phyloP scores from a whole-genome alignment of 1,284 basidiomycete species.

The Cryptococcus floricola region DNA sequence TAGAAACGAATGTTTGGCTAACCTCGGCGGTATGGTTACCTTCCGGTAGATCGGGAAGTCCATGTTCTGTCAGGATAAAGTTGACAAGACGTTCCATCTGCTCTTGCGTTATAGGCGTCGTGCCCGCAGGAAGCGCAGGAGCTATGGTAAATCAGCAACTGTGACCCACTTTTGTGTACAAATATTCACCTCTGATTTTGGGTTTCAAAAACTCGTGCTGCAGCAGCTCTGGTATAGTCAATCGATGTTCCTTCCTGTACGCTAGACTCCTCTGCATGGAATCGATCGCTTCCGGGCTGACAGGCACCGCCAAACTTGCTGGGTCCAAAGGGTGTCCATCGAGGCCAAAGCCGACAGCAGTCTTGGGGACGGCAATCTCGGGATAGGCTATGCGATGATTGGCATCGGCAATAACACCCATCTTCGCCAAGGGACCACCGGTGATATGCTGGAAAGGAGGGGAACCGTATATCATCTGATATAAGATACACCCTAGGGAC shows the following conservation, averaged over 20 bases:
- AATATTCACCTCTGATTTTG: slow-evolving; percentile 11
- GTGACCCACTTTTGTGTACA: not conserved
- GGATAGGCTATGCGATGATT: slow-evolving; percentile 53
- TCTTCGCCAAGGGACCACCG: slow-evolving; percentile 61
- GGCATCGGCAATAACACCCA: slow-evolving; percentile 55
- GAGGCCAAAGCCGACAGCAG: slow-evolving; percentile 26
- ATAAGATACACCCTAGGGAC: slow-evolving; percentile 94
- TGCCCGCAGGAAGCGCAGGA: slow-evolving; percentile 26
- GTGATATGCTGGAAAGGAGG: slow-evolving; percentile 86
- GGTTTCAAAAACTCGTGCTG: slow-evolving; percentile 49
- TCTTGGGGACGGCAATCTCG: slow-evolving; percentile 42
- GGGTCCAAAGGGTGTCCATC: slow-evolving; percentile 34
- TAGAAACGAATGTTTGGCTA: slow-evolving; percentile 1
- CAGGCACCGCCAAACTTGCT: slow-evolving; percentile 39
- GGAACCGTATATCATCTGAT: slow-evolving; percentile 90
- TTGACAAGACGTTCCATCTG: slow-evolving; percentile 44
- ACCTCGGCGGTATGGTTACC: slow-evolving; percentile 30
- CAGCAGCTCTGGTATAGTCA: slow-evolving; percentile 54
- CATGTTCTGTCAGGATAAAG: slow-evolving; percentile 29
- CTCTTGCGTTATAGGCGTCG: slow-evolving; percentile 38
- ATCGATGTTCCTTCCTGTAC: slow-evolving; percentile 51
- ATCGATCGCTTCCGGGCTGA: slow-evolving; percentile 51
- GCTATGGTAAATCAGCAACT: slow-evolving; percentile 4
- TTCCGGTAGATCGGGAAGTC: slow-evolving; percentile 16
- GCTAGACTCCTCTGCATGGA: slow-evolving; percentile 52